Evolutionary conservation across 2,329 filamentous ascomycete species (phyloP), one percentile per base, ranked within the genome.

Genomic region (Xylariaceae sp.): DNA sequence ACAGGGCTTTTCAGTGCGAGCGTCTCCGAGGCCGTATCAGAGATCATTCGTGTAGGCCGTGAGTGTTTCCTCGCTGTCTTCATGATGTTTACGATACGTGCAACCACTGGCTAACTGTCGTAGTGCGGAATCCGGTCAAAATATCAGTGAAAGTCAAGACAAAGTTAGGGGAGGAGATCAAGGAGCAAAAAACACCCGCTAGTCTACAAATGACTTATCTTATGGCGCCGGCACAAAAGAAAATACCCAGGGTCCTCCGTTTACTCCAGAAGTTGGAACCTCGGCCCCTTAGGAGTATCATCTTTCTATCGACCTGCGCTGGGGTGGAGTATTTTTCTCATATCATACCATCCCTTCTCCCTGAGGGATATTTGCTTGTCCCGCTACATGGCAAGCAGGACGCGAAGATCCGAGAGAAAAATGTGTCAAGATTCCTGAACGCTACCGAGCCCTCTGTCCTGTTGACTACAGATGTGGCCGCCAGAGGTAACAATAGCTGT

Each of bases 1-100:
- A 98, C 93, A 0, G 93, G 93, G 0, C 72, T 98, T 0, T 98
- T 97, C 68, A 95, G 89, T 60, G 93, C 93, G 11, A 94, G 87
- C 59, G 87, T 98, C n/a, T 93, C 86, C 57, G 93, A 97, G 62
- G 93, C 93, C 2, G 88, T 98, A 1, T 85, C 91, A 52, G 88
- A 96, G 63, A 86, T 98, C 44, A 90, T 98, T 42, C 80, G 91
- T 27, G 89, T 96, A 6, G 93, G 93, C 17, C 71, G 97, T 27
- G 20, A 5, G 23, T 33, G 38, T 40, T 8, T 5, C 32, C 11
- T 10, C 7, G 11, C 16, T 19, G 10, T 35, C 19, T 22, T 22
- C 19, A n/a, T 17, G 19, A 11, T 17, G 5, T 5, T 20, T 17
- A 17, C 19, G n/a, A 14, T 20, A 5, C n/a, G n/a, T n/a, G n/a